phyloP scores from a whole-genome alignment of 2,329 filamentous ascomycete genomes.

The Pestalotiopsis sp. region DNA sequence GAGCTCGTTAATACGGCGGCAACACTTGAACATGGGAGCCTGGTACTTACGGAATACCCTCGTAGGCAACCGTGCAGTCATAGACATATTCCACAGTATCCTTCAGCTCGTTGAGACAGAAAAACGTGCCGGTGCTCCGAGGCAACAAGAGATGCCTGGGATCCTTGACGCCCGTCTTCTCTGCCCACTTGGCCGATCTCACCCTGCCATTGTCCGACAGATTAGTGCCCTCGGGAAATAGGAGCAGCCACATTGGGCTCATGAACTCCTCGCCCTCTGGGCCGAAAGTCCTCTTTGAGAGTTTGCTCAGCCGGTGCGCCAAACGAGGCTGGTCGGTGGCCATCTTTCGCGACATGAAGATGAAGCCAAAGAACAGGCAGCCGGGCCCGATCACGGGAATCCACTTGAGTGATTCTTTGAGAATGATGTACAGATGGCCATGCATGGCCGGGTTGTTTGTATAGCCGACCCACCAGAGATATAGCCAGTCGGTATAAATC shows the following conservation, averaged over 20 bases:
- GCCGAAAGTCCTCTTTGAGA: constrained; percentile 60
- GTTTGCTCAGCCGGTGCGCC: constrained; percentile 71
- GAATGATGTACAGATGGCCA: constrained; percentile 85
- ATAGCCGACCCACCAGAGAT: constrained; percentile 94
- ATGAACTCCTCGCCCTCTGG: constrained; percentile 56
- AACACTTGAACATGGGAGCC: not conserved
- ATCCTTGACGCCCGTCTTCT: constrained; percentile 74
- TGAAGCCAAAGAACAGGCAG: constrained; percentile 87
- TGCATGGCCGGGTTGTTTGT: constrained; percentile 75
- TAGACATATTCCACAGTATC: constrained; percentile 81
- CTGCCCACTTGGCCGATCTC: constrained; percentile 75
- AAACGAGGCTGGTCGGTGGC: constrained; percentile 76
- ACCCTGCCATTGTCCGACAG: constrained; percentile 69
- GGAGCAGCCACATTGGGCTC: constrained; percentile 86
- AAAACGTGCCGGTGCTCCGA: constrained; percentile 78
- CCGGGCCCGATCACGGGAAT: constrained; percentile 80
- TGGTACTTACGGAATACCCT: constrained; percentile 80
- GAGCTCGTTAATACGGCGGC: constrained; percentile 12
- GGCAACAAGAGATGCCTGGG: constrained; percentile 76
- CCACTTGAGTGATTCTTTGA: constrained; percentile 84
- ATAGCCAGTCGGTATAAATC: constrained; percentile 91
- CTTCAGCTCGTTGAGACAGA: constrained; percentile 76
- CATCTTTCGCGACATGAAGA: constrained; percentile 92
- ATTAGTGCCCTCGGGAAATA: constrained; percentile 90
- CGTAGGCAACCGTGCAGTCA: constrained; percentile 94